phyloP scores from a whole-genome alignment of 2,329 filamentous ascomycete species.

The Tolypocladium tropicale region DNA sequence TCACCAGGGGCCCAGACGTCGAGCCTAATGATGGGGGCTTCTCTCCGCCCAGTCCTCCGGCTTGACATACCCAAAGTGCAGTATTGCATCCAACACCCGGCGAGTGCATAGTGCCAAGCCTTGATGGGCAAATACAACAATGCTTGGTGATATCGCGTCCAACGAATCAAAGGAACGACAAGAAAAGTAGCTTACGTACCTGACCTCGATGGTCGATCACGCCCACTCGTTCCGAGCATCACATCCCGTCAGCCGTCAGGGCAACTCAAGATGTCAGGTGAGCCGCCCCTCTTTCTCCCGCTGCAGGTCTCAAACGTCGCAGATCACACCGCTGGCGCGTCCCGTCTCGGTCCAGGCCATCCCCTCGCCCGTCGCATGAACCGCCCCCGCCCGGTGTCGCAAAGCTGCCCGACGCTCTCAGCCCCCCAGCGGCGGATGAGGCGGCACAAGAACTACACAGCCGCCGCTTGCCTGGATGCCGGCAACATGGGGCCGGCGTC shows the following conservation, averaged over 20 bases:
- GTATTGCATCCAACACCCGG: neutral
- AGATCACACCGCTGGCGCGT: neutral
- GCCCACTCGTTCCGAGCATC: neutral
- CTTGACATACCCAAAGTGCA: neutral
- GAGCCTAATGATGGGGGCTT: too few species aligned
- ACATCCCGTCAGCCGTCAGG: neutral
- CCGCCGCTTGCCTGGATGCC: too few species aligned
- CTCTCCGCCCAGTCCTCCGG: too few species aligned
- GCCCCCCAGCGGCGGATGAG: neutral
- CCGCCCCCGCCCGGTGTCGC: neutral
- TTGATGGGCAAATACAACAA: too few species aligned
- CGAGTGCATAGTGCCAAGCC: too few species aligned
- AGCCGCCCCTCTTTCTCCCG: neutral
- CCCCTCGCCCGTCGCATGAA: neutral
- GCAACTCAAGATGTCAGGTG: neutral
- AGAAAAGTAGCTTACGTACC: too few species aligned
- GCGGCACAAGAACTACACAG: too few species aligned
- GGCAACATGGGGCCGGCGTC: neutral
- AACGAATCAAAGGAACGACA: too few species aligned
- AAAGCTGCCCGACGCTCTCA: neutral
- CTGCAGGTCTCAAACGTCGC: neutral
- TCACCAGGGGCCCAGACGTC: too few species aligned
- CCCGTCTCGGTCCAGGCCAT: neutral
- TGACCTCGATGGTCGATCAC: neutral
- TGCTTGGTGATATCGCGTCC: too few species aligned